Percentiles rank a stretch among this genome's conserved stretches.
These are phyloP conservation scores for Neurospora sp. DNA, from an alignment of 495 filamentous ascomycete species.

Conservation along the genomic window DNA sequence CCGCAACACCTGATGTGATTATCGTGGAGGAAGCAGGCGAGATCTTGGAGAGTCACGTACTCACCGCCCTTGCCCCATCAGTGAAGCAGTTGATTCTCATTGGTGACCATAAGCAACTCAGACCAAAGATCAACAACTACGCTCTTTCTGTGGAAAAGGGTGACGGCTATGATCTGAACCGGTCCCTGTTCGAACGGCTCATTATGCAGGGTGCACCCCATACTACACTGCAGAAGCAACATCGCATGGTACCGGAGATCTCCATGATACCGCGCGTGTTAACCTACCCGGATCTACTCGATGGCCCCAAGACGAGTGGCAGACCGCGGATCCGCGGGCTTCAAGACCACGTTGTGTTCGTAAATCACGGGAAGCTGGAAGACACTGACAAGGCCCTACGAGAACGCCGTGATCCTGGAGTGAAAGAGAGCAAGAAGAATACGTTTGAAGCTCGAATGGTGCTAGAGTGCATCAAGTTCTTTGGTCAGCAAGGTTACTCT, in stretches of 20 bases:
- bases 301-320: constrained; percentile 42
- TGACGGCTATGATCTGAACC: constrained; percentile 58
- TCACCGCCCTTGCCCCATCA: constrained; percentile 48
- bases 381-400: constrained; percentile 24
- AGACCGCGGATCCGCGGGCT: constrained; percentile 34
- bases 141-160: constrained; percentile 55
- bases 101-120: constrained; percentile 69
- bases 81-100: constrained; percentile 64
- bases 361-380: constrained; percentile 53
- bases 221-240: constrained; percentile 49
- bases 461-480: constrained; percentile 56
- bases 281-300: constrained; percentile 55
- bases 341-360: constrained; percentile 51
- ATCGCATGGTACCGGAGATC: constrained; percentile 64
- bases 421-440: constrained; percentile 51
- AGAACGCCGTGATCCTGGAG: constrained; percentile 42
- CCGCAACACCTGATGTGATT: constrained; percentile 42
- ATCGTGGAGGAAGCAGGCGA: constrained; percentile 75
- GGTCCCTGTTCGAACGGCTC: constrained; percentile 63
- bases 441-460: constrained; percentile 58
- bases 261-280: constrained; percentile 48
- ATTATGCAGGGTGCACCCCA: constrained; percentile 45
- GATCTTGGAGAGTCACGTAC: constrained; percentile 59
- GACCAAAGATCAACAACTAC: constrained; percentile 61
- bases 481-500: constrained; percentile 68